Evolutionary conservation across 1,284 basidiomycete species (phyloP), one percentile per base, ranked within the genome.

Genomic region (Tilletia caries): DNA sequence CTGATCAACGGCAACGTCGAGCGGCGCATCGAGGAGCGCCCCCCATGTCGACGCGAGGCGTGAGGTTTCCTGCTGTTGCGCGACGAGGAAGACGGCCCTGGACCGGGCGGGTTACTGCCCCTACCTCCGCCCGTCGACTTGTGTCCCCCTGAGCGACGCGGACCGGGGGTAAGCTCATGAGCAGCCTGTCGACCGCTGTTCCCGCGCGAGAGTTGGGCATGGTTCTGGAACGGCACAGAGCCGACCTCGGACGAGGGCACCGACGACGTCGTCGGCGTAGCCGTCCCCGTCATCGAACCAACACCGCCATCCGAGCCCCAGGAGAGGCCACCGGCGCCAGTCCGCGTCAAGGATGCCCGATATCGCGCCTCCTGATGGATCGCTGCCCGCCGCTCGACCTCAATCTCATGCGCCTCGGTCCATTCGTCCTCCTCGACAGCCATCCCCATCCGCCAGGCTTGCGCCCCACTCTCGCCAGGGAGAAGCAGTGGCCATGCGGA

Each of bases 391-490:
- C 58, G 58, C 58, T 62, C 58, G 18, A 20, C 29, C 18, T 62
- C 58, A 4, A 62, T 8, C 18, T 62, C 58, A 23, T 34, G 58
- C 2, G 58, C 58, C 58, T 62, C 58, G 4, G 32, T 13, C 58
- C 58, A 62, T 18, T 62, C 58, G 29, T 62, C 58, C 32, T 62
- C 58, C 15, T 62, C 58, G 58, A 62, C 32, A 20, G 29, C 32
- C 58, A 62, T 62, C 5, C 27, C 27, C 58, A 62, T 33, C 13
- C 58, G 29, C 58, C 58, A 62, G 3, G 58, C 58, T 20, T 62
- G 58, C 10, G 58, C 18, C 2, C 58, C 58, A 18, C 33, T 33
- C 33, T 62, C 58, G 58, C 58, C 58, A 34, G 58, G 15, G n/a
- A n/a, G 37, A 37, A 62, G 58, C 58, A 62, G 13, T 20, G 58